Evolutionary conservation across 1,284 basidiomycete species (phyloP).

Genomic region (Ganoderma lingzhi): DNA sequence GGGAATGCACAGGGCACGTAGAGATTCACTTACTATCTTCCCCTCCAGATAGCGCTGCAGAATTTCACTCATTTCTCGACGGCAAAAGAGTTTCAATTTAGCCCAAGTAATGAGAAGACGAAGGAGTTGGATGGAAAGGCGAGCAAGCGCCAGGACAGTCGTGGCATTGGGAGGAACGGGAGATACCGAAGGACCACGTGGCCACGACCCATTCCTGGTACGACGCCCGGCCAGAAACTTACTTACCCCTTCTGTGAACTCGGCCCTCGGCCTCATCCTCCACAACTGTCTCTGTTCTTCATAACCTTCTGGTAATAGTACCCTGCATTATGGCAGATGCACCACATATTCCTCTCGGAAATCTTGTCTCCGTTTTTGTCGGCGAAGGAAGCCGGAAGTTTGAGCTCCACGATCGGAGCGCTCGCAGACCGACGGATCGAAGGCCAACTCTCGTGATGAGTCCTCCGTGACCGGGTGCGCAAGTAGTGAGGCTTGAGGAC

Average conservation of each 20-base stretch:
- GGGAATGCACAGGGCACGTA: not conserved
- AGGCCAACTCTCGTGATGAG: not conserved
- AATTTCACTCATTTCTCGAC: constrained; percentile 23
- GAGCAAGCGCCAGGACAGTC: not conserved
- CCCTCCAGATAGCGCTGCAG: constrained; percentile 57
- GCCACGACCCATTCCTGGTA: not conserved
- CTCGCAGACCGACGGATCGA: not conserved
- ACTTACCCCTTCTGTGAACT: too few relatives aligned
- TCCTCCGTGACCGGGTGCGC: not conserved
- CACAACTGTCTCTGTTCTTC: too few relatives aligned
- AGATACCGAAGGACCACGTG: not conserved
- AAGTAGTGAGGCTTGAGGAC: not conserved
- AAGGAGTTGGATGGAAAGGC: too few relatives aligned
- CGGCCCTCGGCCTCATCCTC: too few relatives aligned
- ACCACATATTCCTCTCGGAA: not conserved
- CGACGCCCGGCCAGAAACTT: too few relatives aligned
- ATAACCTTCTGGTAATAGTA: too few relatives aligned
- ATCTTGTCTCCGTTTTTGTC: not conserved
- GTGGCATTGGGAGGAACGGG: not conserved
- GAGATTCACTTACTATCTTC: constrained; percentile 41
- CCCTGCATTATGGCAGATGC: too few relatives aligned
- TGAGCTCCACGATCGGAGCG: not conserved
- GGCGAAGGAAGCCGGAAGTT: not conserved
- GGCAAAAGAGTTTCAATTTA: not conserved
- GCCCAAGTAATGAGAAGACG: too few relatives aligned